These are phyloP conservation scores for Malus hybrid DNA, from an alignment of 331 rosid species.

Conservation along the genomic window DNA sequence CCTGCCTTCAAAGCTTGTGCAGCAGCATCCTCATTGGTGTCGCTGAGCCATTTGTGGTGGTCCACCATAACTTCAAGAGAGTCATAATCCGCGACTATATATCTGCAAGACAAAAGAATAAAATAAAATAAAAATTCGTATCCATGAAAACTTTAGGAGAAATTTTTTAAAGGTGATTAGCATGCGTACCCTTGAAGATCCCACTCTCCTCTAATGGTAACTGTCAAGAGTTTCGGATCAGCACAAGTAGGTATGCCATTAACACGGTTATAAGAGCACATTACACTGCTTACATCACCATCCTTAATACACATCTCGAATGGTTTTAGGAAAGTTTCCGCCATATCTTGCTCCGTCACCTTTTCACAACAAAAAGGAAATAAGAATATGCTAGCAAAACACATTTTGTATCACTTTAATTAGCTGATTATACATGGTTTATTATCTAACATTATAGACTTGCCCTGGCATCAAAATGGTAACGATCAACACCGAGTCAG, in stretches of 20 bases:
- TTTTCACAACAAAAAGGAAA: too few relatives aligned
- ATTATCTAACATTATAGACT: too few relatives aligned
- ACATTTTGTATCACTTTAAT: too few relatives aligned
- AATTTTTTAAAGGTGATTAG: not conserved
- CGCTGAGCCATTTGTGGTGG: not conserved
- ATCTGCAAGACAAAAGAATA: not conserved
- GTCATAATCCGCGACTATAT: constrained; percentile 15
- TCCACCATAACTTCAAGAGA: constrained; percentile 11
- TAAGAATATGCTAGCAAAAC: too few relatives aligned
- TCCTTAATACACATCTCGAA: too few relatives aligned
- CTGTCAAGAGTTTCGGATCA: constrained; percentile 10
- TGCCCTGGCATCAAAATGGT: too few relatives aligned
- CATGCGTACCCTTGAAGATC: constrained; percentile 2
- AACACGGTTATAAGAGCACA: constrained; percentile 10
- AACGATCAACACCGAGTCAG: too few relatives aligned
- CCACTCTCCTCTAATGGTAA: constrained; percentile 3
- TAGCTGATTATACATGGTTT: too few relatives aligned
- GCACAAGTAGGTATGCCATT: constrained; percentile 15
- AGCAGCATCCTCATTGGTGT: too few relatives aligned
- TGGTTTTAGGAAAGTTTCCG: not conserved
- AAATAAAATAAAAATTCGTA: not conserved
- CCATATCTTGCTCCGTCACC: too few relatives aligned
- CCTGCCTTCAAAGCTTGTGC: too few relatives aligned
- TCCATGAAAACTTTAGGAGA: not conserved
- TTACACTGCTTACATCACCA: too few relatives aligned